Base-by-base conservation (phyloP, 805 yeast species). In the Grigorovia yakushimaensis region DNA sequence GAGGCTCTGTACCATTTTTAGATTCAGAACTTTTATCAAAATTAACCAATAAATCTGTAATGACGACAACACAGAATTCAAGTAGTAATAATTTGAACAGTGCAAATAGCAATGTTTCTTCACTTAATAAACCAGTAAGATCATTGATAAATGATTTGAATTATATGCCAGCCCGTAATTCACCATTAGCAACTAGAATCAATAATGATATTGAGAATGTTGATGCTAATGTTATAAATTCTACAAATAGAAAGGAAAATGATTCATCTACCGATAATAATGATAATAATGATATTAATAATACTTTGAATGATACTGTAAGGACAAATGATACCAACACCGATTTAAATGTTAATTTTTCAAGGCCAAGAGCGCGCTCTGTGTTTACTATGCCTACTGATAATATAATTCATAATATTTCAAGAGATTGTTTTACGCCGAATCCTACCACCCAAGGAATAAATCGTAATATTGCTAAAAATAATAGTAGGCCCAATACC, bases 1-100 rank as follows among this genome's bases (percentile, higher is more conserved):
- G 64, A 30, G 50, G 57, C 11, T 60, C 66, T 1, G 52, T 59
- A 49, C 60, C 66, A 19, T 49, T 53, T 24, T 47, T 58, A 27
- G 63, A 59, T 36, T 54, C 56, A 20, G 61, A 58, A 42, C 35
- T 61, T 10, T 50, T 59, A 22, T 48, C 56, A 13, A 55, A 55
- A 42, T 51, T 58, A n/a, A 54, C 56, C 44, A 52, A 50, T 19
- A 47, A 21, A 35, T 27, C 45, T 21, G 24, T 24, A 15, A 36
- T 35, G 27, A 22, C 39, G 5, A 17, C 45, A 10, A 13, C 27
- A 20, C n/a, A n/a, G 10, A 21, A 39, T 13, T 18, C 15, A 23
- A 23, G n/a, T 18, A 15, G n/a, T 21, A 39, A n/a, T 21, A 39
- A 21, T 39, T 27, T 21, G 17, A 38, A 19, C 11, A 15, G 15